Base-by-base conservation (phyloP, 148 eudicot species). In the Polygonum maritimum region DNA sequence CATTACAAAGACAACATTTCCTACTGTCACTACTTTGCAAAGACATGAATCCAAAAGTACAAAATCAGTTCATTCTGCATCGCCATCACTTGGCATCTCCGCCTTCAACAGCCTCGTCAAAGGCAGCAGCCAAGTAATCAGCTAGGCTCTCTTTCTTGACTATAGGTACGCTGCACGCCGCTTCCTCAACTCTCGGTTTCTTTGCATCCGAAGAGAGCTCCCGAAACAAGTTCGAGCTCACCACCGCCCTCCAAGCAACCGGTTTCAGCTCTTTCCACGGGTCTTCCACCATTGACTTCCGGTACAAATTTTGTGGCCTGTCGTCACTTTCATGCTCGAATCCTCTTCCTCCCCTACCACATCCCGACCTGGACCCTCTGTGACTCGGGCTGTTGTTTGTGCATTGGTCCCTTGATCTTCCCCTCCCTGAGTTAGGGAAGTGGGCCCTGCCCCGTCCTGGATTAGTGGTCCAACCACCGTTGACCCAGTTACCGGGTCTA, bases 201-300 rank as follows among this genome's bases (percentile, higher is more conserved):
- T 90, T 88, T 48, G 79, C 15, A 48, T 40, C 75, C 2, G 79
- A 62, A 26, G 82, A 79, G 16, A 36, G 13, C 51, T 58, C 81
- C 41, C 82, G 80, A 67, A 77, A 11, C 18, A 45, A 74, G 21
- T 67, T 79, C 67, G 73, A 78, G 41, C 31, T 77, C 76, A 55
- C 74, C 36, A 44, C 41, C 73, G 49, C 48, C 75, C 57, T 82
- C 91, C 91, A 90, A 71, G 81, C 35, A 57, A 88, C 87, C 35
- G 94, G 91, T 41, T 82, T 49, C 78, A 90, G 79, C 52, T 73
- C 71, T 76, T 82, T 74, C 94, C 94, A 90, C 7, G 94, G 91
- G 65, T 90, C 91, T 77, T 88, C 91, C 22, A 86, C 78, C 94
- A 90, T 90, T 74, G 91, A 88, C 81, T 76, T 88, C 75, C 83